A percentile compares a stretch with the other conserved stretches of the same genome.
Conservation (phyloP, 192 early-diverging fungal genomes). For the Mortierella hygrophila region DNA sequence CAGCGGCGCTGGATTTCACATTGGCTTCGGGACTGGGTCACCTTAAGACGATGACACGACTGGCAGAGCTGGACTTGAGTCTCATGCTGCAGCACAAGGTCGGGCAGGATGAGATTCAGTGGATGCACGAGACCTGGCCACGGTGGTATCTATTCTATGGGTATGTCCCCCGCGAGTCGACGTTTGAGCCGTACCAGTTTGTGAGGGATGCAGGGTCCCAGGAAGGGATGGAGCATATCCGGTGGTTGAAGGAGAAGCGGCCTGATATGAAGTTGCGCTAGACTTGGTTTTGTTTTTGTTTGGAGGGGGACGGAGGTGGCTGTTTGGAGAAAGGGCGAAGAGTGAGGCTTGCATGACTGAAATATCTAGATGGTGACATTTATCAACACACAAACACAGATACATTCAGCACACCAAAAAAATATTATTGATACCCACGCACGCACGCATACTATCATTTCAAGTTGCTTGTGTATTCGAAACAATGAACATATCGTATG, state of each 20-base stretch:
- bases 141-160: background rate
- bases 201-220: background rate
- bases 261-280: background rate
- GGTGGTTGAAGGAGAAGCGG: background rate
- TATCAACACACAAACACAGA: no score
- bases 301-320: no score
- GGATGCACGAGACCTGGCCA: background rate
- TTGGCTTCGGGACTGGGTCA: background rate
- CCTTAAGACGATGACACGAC: background rate
- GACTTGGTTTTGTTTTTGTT: background rate
- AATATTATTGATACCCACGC: no score
- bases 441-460: no score
- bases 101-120: background rate
- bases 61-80: background rate
- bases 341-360: no score
- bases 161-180: background rate
- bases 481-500: no score
- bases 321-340: no score
- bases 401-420: no score
- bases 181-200: background rate
- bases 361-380: no score
- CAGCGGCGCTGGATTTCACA: background rate
- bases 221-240: background rate
- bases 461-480: background rate
- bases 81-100: background rate